Percentiles rank a stretch among this genome's conserved stretches.
phyloP scores from a whole-genome alignment of 352 stramenopile genomes.

The Phytophthora sojae region DNA sequence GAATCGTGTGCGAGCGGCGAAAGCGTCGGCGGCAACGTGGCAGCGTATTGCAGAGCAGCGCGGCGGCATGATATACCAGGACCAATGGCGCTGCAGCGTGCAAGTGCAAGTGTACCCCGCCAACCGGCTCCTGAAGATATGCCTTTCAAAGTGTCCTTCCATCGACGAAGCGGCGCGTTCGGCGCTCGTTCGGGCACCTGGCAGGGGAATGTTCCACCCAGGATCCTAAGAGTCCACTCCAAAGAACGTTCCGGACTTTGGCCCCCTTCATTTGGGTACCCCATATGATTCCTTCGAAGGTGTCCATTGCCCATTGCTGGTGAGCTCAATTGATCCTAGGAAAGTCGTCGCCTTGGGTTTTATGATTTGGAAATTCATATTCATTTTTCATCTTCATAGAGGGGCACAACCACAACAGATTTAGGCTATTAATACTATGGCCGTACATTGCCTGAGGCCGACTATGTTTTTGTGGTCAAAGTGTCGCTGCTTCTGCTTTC shows the following conservation, averaged over 20 bases:
- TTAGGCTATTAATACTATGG: too few species aligned
- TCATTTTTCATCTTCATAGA: too few species aligned
- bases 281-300: too few species aligned
- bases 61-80: constrained; percentile 3
- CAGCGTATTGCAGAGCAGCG: not conserved
- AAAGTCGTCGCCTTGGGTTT: too few species aligned
- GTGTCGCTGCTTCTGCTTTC: not conserved
- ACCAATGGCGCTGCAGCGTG: not conserved
- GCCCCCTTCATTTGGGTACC: too few species aligned
- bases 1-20: not conserved
- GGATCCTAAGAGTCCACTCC: too few species aligned
- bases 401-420: too few species aligned
- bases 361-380: too few species aligned
- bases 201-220: not conserved
- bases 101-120: constrained; percentile 12
- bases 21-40: not conserved
- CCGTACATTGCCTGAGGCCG: too few species aligned
- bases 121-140: constrained; percentile 12
- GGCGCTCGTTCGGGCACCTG: constrained; percentile 4
- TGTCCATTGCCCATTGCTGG: too few species aligned
- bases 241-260: not conserved
- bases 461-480: not conserved
- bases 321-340: too few species aligned
- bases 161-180: constrained; percentile 24
- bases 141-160: constrained; percentile 21